A percentile compares a stretch with the other conserved stretches of the same genome.
These are phyloP conservation scores for Petunia axillaris DNA, from an alignment of 257 asterid species.

Conservation along the genomic window DNA sequence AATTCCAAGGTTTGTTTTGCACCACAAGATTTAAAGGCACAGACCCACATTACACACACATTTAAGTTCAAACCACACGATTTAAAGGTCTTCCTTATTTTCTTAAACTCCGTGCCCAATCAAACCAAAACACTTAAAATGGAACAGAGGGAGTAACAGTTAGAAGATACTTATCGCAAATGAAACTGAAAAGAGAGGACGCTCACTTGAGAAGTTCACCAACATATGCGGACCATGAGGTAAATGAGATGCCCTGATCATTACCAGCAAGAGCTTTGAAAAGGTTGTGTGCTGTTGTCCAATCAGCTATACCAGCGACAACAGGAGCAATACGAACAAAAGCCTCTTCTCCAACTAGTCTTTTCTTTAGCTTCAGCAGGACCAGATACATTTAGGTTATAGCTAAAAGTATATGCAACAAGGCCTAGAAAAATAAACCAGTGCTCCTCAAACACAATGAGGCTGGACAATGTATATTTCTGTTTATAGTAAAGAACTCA, in stretches of 20 bases:
- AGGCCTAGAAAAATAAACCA: neutral
- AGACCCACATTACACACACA: too few species aligned
- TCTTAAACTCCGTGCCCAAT: too few species aligned
- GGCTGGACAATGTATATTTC: neutral
- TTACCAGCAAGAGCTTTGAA: conserved; percentile 91
- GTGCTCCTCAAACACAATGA: neutral
- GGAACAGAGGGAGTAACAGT: too few species aligned
- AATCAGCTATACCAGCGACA: conserved; percentile 92
- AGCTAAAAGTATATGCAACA: neutral
- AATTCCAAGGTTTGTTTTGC: too few species aligned
- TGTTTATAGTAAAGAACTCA: neutral
- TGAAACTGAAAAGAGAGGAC: conserved; percentile 23
- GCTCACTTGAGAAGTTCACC: conserved; percentile 90
- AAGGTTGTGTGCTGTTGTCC: conserved; percentile 84
- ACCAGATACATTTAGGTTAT: conserved; percentile 19
- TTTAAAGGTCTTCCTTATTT: too few species aligned
- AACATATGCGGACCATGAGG: conserved; percentile 76
- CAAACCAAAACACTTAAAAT: too few species aligned
- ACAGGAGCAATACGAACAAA: conserved; percentile 97
- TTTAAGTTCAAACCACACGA: too few species aligned
- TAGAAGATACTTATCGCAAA: neutral
- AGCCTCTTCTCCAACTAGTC: conserved; percentile 89
- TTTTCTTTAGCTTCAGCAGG: conserved; percentile 51
- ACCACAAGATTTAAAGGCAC: too few species aligned
- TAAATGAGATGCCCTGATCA: conserved; percentile 69